These are phyloP conservation scores for Myochromella boudieri DNA, from an alignment of 768 basidiomycete species.

Conservation along the genomic window DNA sequence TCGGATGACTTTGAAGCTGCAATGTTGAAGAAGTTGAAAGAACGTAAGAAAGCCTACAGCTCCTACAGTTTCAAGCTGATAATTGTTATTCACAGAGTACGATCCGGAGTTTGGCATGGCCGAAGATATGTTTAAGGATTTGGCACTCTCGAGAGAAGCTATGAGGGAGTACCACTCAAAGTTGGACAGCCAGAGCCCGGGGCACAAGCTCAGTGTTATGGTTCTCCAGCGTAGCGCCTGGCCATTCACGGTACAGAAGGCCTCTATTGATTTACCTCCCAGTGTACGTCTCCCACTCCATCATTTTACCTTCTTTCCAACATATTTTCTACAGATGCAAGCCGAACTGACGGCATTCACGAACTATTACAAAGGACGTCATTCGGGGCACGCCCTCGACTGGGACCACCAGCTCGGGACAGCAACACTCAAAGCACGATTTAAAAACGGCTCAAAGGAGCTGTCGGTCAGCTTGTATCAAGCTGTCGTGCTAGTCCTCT, in stretches of 20 bases:
- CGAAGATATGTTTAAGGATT: conserved; percentile 93
- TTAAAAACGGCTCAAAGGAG: conserved; percentile 74
- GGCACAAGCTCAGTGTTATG: conserved; percentile 65
- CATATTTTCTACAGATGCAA: conserved; percentile 54
- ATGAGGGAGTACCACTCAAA: conserved; percentile 65
- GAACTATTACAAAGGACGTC: conserved; percentile 75
- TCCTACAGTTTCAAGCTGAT: conserved; percentile 1
- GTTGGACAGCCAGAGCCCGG: conserved; percentile 33
- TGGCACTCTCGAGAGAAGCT: conserved; percentile 73
- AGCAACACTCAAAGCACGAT: conserved; percentile 70
- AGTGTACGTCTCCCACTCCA: conserved; percentile 35
- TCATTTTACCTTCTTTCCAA: conserved; percentile 2
- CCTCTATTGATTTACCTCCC: conserved; percentile 52
- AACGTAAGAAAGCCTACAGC: conserved; percentile 39
- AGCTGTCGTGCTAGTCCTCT: conserved; percentile 80
- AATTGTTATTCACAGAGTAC: conserved; percentile 56
- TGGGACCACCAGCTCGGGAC: conserved; percentile 91
- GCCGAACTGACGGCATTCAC: conserved; percentile 60
- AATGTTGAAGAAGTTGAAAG: conserved; percentile 84
- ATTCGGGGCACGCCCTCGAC: conserved; percentile 71
- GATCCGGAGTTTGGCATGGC: conserved; percentile 95
- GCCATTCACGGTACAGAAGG: conserved; percentile 67
- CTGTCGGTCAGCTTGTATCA: conserved; percentile 91
- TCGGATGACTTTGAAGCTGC: conserved; percentile 84
- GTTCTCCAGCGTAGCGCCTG: conserved; percentile 88